A percentile compares a stretch with the other conserved stretches of the same genome.
phyloP scores from a whole-genome alignment of 1,139 yeast species.

The Nakaseomyces sp. region DNA sequence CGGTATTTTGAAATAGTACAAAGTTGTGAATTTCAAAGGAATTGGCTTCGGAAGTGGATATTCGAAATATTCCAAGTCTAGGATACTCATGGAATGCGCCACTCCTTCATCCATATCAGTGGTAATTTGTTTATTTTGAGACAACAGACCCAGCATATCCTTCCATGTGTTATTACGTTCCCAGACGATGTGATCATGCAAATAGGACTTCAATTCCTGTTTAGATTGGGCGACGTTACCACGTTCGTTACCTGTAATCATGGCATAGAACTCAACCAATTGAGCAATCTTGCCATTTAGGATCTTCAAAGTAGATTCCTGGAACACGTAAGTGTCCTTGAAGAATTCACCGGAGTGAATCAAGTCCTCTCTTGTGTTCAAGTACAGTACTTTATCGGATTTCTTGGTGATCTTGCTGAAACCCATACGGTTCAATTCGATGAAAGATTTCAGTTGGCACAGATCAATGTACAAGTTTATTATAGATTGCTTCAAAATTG shows the following conservation, averaged over 20 bases:
- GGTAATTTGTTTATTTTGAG: conserved; percentile 33
- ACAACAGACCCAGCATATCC: conserved; percentile 57
- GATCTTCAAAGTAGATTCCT: conserved; percentile 35
- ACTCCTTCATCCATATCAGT: conserved; percentile 22
- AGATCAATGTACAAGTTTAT: conserved; percentile 51
- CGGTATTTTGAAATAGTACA: conserved; percentile 30
- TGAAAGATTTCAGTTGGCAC: conserved; percentile 56
- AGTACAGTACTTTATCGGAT: conserved; percentile 55
- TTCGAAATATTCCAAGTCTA: conserved; percentile 27
- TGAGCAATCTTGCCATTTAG: conserved; percentile 43
- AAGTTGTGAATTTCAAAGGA: conserved; percentile 34
- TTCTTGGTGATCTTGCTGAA: conserved; percentile 61
- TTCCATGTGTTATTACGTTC: conserved; percentile 68
- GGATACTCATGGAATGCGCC: conserved; percentile 14
- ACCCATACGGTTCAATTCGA: conserved; percentile 60
- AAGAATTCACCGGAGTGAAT: conserved; percentile 39
- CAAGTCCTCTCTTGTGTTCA: conserved; percentile 39
- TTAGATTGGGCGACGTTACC: conserved; percentile 14
- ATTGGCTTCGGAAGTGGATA: conserved; percentile 31
- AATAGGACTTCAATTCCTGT: conserved; percentile 46
- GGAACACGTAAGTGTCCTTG: conserved; percentile 41
- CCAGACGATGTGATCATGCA: conserved; percentile 69
- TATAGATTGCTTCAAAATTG: conserved; percentile 47
- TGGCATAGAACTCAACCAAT: conserved; percentile 41
- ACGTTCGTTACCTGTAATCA: conserved; percentile 30